Conservation (phyloP, 106 monocot genomes). For the Xerophyta viscosa region DNA sequence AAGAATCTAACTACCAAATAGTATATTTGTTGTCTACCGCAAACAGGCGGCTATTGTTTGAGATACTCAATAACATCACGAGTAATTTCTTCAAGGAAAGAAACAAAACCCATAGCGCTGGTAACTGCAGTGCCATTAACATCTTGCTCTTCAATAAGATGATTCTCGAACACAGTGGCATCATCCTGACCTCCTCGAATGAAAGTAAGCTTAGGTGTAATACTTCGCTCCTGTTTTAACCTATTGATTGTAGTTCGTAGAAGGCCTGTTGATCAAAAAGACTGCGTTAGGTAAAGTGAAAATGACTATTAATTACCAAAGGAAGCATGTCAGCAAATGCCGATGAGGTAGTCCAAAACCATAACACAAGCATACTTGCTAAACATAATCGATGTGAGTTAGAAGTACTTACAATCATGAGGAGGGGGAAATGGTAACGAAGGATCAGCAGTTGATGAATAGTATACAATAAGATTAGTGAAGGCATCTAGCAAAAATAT, state of each 20-base stretch:
- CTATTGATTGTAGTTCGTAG: slow-evolving; percentile 69
- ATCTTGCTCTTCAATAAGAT: slow-evolving; percentile 93
- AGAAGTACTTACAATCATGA: slow-evolving; percentile 76
- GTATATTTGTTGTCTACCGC: too few relatives aligned
- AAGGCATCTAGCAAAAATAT: slow-evolving; percentile 92
- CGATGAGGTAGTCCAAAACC: too few relatives aligned
- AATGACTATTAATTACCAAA: too few relatives aligned
- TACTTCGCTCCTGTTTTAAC: slow-evolving; percentile 79
- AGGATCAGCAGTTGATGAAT: slow-evolving; percentile 72
- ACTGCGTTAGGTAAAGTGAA: too few relatives aligned
- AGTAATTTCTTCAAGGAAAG: slow-evolving; percentile 69
- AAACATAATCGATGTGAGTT: too few relatives aligned
- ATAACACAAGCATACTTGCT: too few relatives aligned
- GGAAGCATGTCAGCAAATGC: too few relatives aligned
- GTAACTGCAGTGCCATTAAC: slow-evolving; percentile 47
- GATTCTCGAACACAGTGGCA: slow-evolving; percentile 61
- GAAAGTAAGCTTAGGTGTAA: slow-evolving; percentile 79
- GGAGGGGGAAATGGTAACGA: slow-evolving; percentile 87
- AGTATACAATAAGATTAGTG: slow-evolving; percentile 84
- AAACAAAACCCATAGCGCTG: slow-evolving; percentile 58
- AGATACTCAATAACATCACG: slow-evolving; percentile 61
- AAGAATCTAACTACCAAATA: too few relatives aligned
- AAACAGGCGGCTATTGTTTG: slow-evolving; percentile 18
- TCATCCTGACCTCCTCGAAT: slow-evolving; percentile 86
- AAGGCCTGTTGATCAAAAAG: slow-evolving; percentile 44